phyloP scores from a whole-genome alignment of 495 filamentous ascomycete species.

The Penicillium taxi region DNA sequence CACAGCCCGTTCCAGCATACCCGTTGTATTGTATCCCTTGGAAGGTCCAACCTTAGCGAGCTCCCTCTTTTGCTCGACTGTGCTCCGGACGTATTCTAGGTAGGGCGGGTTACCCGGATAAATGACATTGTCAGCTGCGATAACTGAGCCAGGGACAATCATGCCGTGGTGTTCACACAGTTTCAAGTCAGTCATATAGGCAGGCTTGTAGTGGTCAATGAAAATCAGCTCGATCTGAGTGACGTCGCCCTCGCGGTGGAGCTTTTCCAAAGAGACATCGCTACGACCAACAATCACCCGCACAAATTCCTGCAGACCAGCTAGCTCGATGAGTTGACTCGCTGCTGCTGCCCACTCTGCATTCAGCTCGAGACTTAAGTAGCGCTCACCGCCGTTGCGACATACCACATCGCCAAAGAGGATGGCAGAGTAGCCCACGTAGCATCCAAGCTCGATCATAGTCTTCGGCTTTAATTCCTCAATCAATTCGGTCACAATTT shows the following conservation, averaged over 20 bases:
- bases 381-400: constrained; percentile 49
- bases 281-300: constrained; percentile 59
- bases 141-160: constrained; percentile 50
- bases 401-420: constrained; percentile 58
- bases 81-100: constrained; percentile 38
- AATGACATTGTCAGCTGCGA: constrained; percentile 68
- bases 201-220: constrained; percentile 67
- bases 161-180: constrained; percentile 60
- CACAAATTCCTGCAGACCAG: constrained; percentile 58
- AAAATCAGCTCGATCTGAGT: constrained; percentile 59
- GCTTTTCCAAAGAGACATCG: constrained; percentile 47
- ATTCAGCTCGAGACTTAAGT: constrained; percentile 60
- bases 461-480: constrained; percentile 51
- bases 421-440: constrained; percentile 72
- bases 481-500: constrained; percentile 58
- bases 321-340: constrained; percentile 54
- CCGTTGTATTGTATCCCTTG: constrained; percentile 19
- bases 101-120: constrained; percentile 71
- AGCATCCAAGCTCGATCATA: constrained; percentile 76
- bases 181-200: constrained; percentile 64
- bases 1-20: constrained; percentile 24
- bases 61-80: constrained; percentile 28
- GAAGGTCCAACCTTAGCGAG: constrained; percentile 24
- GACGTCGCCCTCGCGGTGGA: constrained; percentile 45
- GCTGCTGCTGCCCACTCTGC: constrained; percentile 60